A percentile compares a stretch with the other conserved stretches of the same genome.
Conservation (phyloP, 768 basidiomycete genomes). For the Podaxis sp. region DNA sequence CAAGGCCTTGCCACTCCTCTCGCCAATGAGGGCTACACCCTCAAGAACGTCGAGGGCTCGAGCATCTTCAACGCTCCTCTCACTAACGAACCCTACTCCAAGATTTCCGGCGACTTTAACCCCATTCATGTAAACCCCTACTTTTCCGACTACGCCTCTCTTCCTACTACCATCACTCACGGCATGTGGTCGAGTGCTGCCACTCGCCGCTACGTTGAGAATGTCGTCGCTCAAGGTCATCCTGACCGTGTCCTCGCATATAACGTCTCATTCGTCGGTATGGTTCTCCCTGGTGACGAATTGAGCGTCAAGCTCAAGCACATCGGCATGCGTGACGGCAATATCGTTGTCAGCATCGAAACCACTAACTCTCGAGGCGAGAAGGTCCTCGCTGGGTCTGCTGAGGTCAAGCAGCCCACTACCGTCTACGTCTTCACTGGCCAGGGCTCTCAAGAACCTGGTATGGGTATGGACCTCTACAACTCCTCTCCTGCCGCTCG, state of each 20-base stretch:
- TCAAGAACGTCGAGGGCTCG: conserved; percentile 60
- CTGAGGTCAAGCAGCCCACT: conserved; percentile 89
- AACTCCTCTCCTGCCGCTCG: conserved; percentile 89
- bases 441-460: conserved; percentile 95
- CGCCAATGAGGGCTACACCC: conserved; percentile 82
- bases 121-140: conserved; percentile 99
- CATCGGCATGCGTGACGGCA: conserved; percentile 88
- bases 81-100: conserved; percentile 95
- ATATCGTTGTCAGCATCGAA: conserved; percentile 88
- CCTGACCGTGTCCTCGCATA: conserved; percentile 91
- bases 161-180: conserved; percentile 97
- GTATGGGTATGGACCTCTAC: conserved; percentile 99
- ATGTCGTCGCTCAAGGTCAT: conserved; percentile 87
- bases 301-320: conserved; percentile 87
- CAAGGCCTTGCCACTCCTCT: conserved; percentile 79
- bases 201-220: conserved; percentile 90
- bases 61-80: conserved; percentile 80
- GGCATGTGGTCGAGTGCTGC: conserved; percentile 98
- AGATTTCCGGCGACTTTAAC: conserved; percentile 96
- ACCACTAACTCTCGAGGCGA: conserved; percentile 84
- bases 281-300: conserved; percentile 92
- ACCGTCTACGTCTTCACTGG: conserved; percentile 98
- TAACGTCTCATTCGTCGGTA: conserved; percentile 93
- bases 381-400: conserved; percentile 89
- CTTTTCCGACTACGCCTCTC: conserved; percentile 89